Evolutionary conservation across 1,284 basidiomycete species (phyloP).

Genomic region (Thecaphora frezii): DNA sequence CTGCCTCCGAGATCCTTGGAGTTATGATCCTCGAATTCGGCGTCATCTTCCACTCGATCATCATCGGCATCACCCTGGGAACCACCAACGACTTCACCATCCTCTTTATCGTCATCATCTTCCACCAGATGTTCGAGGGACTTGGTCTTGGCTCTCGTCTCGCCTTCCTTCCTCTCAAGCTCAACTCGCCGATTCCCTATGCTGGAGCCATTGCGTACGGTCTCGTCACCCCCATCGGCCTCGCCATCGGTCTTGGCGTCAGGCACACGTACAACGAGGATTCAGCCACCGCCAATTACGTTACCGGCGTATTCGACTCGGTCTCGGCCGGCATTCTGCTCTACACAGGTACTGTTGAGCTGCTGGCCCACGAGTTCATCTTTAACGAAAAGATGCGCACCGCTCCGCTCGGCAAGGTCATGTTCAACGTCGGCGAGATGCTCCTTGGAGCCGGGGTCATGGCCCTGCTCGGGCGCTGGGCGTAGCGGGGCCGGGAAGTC

Average conservation of each 20-base stretch:
- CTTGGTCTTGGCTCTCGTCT: slow-evolving; percentile 57
- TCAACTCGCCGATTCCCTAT: slow-evolving; percentile 33
- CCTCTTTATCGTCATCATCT: slow-evolving; percentile 86
- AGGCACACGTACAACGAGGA: slow-evolving; percentile 54
- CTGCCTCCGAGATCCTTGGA: slow-evolving; percentile 76
- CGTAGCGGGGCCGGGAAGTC: slow-evolving; percentile 28
- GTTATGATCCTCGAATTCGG: slow-evolving; percentile 86
- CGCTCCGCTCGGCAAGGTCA: slow-evolving; percentile 52
- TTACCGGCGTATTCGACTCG: slow-evolving; percentile 54
- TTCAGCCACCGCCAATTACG: slow-evolving; percentile 50
- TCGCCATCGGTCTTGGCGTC: slow-evolving; percentile 56
- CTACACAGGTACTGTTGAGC: slow-evolving; percentile 56
- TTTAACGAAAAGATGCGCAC: slow-evolving; percentile 59
- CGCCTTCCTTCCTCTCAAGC: slow-evolving; percentile 30
- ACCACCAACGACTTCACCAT: slow-evolving; percentile 76
- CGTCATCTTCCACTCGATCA: slow-evolving; percentile 77
- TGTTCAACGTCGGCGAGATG: slow-evolving; percentile 54
- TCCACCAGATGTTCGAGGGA: slow-evolving; percentile 60
- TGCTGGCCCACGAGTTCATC: slow-evolving; percentile 59
- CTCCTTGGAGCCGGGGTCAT: slow-evolving; percentile 61
- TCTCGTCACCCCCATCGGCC: slow-evolving; percentile 55
- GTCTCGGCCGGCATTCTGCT: slow-evolving; percentile 56
- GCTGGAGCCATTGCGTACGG: slow-evolving; percentile 43
- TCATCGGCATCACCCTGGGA: slow-evolving; percentile 91
- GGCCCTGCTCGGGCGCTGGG: slow-evolving; percentile 61